These are phyloP conservation scores for Tricholoma bakamatsutake DNA, from an alignment of 768 basidiomycete species.

Conservation along the genomic window DNA sequence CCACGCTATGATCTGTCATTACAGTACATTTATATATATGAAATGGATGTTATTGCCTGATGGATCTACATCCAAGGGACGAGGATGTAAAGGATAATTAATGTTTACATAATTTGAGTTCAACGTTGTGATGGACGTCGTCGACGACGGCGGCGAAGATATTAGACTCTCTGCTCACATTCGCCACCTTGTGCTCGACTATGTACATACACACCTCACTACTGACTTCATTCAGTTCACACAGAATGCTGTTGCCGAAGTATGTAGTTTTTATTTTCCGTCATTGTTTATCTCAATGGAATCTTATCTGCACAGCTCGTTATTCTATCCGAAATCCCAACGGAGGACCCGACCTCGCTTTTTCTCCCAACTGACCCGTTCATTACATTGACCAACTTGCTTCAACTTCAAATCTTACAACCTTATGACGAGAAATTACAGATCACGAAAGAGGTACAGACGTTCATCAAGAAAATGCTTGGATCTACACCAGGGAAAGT, in stretches of 20 bases:
- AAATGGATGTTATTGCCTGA: too few species aligned
- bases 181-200: constrained; percentile 46
- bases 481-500: constrained; percentile 17
- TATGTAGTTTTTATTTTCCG: constrained; percentile 3
- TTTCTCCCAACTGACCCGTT: constrained; percentile 52
- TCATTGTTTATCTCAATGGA: neutral
- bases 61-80: too few species aligned
- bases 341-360: constrained; percentile 46
- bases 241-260: constrained; percentile 38
- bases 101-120: too few species aligned
- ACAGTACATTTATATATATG: too few species aligned
- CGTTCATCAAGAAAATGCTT: constrained; percentile 27
- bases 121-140: neutral
- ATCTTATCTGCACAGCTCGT: constrained; percentile 27
- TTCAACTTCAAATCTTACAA: constrained; percentile 26
- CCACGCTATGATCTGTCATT: too few species aligned
- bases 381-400: constrained; percentile 31
- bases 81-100: too few species aligned
- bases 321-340: constrained; percentile 36
- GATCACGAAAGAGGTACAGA: constrained; percentile 27
- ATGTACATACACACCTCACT: constrained; percentile 47
- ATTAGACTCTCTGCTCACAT: constrained; percentile 38
- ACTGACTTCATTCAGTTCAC: constrained; percentile 52
- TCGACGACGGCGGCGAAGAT: constrained; percentile 9
- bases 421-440: constrained; percentile 43